Evolutionary conservation across 306 rosid genomes (phyloP).

Genomic region (Prosopis cineraria): DNA sequence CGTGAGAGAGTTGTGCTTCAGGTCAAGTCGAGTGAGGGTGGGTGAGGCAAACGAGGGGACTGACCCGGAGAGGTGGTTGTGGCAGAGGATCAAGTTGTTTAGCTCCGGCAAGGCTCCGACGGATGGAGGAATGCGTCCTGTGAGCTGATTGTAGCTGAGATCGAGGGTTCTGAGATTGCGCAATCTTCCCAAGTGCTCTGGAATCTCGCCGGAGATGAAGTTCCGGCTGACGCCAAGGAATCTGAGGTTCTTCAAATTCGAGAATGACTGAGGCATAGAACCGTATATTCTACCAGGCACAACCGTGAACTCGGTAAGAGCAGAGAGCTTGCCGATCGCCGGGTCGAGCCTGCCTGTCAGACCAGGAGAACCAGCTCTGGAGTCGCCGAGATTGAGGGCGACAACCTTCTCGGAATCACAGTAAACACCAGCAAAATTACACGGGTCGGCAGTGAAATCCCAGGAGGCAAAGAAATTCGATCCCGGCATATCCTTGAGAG

Average conservation of each 20-base stretch:
- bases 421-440: conserved; percentile 81
- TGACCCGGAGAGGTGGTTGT: conserved; percentile 79
- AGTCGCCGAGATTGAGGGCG: conserved; percentile 87
- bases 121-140: conserved; percentile 68
- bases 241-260: conserved; percentile 60
- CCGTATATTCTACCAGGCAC: conserved; percentile 87
- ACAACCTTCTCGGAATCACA: conserved; percentile 68
- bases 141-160: conserved; percentile 79
- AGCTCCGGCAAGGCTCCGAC: conserved; percentile 62
- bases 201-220: conserved; percentile 82
- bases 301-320: conserved; percentile 73
- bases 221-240: conserved; percentile 87
- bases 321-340: conserved; percentile 66
- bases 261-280: conserved; percentile 59
- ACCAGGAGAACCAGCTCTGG: conserved; percentile 86
- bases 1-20: conserved; percentile 76
- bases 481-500: conserved; percentile 76
- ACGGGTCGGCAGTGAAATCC: conserved; percentile 96
- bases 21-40: conserved; percentile 70
- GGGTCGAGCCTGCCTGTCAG: conserved; percentile 73
- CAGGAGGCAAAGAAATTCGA: conserved; percentile 78
- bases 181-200: conserved; percentile 47
- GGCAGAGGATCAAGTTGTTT: conserved; percentile 69
- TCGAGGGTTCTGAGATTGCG: conserved; percentile 71
- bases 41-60: conserved; percentile 62